Evolutionary conservation across 306 rosid species (phyloP).

Genomic region (Sechiopsis laciniata): DNA sequence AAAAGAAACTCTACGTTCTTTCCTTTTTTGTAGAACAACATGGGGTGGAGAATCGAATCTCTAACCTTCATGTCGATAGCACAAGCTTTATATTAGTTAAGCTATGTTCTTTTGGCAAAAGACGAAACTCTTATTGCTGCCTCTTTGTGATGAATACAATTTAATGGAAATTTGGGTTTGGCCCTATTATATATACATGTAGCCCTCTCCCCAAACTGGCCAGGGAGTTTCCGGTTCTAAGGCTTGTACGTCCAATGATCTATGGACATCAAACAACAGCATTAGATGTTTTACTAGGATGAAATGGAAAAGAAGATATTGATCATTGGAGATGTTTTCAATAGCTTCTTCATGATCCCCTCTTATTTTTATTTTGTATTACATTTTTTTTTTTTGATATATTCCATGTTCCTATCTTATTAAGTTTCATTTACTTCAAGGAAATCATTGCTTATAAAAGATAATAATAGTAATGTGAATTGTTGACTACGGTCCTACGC

Average conservation of each 20-base stretch:
- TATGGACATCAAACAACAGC: neutral
- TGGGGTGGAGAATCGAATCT: too few relatives aligned
- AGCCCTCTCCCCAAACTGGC: neutral
- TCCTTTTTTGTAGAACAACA: too few relatives aligned
- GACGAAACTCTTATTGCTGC: too few relatives aligned
- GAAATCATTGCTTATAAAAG: neutral
- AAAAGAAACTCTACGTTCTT: neutral
- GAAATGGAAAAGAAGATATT: neutral
- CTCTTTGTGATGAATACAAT: too few relatives aligned
- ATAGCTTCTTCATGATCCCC: too few relatives aligned
- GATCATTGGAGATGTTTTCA: neutral
- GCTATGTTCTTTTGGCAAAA: too few relatives aligned
- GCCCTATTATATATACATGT: too few relatives aligned
- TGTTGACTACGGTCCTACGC: neutral
- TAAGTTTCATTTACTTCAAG: neutral
- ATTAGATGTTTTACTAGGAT: neutral
- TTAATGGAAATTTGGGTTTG: too few relatives aligned
- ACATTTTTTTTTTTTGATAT: too few relatives aligned
- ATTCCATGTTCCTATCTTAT: neutral
- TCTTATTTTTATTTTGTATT: too few relatives aligned
- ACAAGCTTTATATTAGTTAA: too few relatives aligned
- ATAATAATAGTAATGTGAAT: neutral
- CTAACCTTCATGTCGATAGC: too few relatives aligned
- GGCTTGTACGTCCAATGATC: neutral
- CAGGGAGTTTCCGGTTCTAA: neutral